These are phyloP conservation scores for Camelina neglecta DNA, from an alignment of 345 rosid genomes.

Conservation along the genomic window DNA sequence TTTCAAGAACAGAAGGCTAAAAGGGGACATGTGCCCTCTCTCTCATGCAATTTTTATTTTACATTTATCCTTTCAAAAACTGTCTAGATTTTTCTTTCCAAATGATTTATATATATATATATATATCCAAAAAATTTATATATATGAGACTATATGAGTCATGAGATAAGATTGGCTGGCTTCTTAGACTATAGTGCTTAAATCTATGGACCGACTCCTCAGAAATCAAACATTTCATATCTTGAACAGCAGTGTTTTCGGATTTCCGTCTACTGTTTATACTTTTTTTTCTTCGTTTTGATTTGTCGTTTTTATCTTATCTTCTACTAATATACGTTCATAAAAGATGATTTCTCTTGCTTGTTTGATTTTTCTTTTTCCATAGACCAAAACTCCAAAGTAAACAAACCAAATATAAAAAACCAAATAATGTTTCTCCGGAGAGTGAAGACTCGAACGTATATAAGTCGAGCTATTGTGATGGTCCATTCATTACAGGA, in stretches of 20 bases:
- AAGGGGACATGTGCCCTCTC: constrained; percentile 50
- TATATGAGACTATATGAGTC: neutral
- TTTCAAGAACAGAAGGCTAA: constrained; percentile 46
- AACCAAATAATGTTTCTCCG: neutral
- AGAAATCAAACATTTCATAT: constrained; percentile 44
- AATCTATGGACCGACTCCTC: constrained; percentile 41
- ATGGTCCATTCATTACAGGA: neutral
- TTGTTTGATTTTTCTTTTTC: neutral
- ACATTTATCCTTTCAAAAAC: constrained; percentile 32
- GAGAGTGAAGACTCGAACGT: neutral
- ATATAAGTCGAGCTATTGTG: neutral
- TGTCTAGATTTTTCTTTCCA: constrained; percentile 17
- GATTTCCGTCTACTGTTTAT: constrained; percentile 36
- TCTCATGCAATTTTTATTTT: constrained; percentile 45
- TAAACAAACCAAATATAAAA: neutral
- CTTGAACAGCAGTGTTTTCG: constrained; percentile 40
- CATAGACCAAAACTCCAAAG: neutral
- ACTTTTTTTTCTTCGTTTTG: neutral
- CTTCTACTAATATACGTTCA: neutral
- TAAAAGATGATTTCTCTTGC: neutral
- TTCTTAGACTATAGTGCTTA: constrained; percentile 35
- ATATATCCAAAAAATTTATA: neutral
- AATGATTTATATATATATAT: constrained; percentile 14
- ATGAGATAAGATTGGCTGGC: constrained; percentile 41
- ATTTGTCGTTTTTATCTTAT: constrained; percentile 11